Percentiles rank a stretch among this genome's conserved stretches.
These are phyloP conservation scores for Colletotrichum lini DNA, from an alignment of 2,329 filamentous ascomycete genomes.

Conservation along the genomic window DNA sequence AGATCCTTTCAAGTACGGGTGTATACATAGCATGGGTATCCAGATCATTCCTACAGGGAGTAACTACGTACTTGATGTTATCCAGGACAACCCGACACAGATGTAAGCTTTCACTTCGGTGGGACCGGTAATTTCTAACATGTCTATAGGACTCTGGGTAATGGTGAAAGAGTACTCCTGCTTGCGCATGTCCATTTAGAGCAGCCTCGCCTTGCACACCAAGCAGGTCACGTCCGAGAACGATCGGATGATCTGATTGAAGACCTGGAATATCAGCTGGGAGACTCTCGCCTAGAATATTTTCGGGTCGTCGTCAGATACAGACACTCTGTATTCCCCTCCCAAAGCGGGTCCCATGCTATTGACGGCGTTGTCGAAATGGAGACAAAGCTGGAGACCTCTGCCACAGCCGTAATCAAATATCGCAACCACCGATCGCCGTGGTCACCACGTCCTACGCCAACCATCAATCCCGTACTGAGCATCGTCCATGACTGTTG, in stretches of 20 bases:
- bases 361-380: slow-evolving; percentile 54
- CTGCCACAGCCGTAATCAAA: slow-evolving; percentile 65
- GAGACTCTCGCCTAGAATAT: slow-evolving; percentile 63
- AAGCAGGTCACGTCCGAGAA: slow-evolving; percentile 50
- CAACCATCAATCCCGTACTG: slow-evolving; percentile 56
- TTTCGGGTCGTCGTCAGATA: slow-evolving; percentile 68
- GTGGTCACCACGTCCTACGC: slow-evolving; percentile 64
- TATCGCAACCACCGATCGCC: slow-evolving; percentile 63
- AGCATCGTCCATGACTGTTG: slow-evolving; percentile 62
- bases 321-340: slow-evolving; percentile 69
- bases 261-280: slow-evolving; percentile 71
- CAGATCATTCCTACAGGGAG: slow-evolving; percentile 61
- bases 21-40: slow-evolving; percentile 64
- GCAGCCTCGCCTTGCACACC: slow-evolving; percentile 22
- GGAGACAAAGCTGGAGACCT: slow-evolving; percentile 67
- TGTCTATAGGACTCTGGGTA: slow-evolving; percentile 55
- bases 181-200: slow-evolving; percentile 62
- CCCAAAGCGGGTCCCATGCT: slow-evolving; percentile 46
- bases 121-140: slow-evolving; percentile 8
- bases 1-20: slow-evolving; percentile 57
- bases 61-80: slow-evolving; percentile 55
- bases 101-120: slow-evolving; percentile 51
- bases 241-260: slow-evolving; percentile 70
- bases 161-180: slow-evolving; percentile 62
- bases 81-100: slow-evolving; percentile 61